Conservation (phyloP, 2,329 filamentous ascomycete genomes). For the Microascus cirrosus region DNA sequence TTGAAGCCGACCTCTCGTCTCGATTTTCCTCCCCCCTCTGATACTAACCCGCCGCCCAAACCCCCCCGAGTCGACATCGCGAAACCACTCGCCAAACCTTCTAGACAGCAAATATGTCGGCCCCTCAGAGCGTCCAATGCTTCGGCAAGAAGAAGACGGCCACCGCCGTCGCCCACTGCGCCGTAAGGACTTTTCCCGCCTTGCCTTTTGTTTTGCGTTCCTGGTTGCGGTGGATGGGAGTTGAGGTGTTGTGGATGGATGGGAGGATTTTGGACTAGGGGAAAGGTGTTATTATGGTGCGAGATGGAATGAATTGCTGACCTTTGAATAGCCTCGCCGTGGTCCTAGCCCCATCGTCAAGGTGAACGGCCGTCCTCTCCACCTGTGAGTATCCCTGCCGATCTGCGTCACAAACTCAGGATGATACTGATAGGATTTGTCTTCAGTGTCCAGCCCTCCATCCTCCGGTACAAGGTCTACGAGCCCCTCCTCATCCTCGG, state of each 20-base stretch:
- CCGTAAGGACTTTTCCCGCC: neutral
- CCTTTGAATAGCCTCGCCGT: constrained; percentile 24
- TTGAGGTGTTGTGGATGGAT: neutral
- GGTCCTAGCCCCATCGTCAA: constrained; percentile 59
- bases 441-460: constrained; percentile 68
- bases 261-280: neutral
- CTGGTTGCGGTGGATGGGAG: neutral
- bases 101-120: constrained; percentile 55
- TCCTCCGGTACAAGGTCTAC: constrained; percentile 99
- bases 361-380: constrained; percentile 95
- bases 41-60: constrained; percentile 7
- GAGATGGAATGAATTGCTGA: neutral
- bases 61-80: constrained; percentile 1
- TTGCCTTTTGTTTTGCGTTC: neutral
- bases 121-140: constrained; percentile 81
- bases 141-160: constrained; percentile 97
- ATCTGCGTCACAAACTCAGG: neutral
- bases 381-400: constrained; percentile 35
- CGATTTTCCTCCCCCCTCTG: constrained; percentile 5
- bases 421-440: neutral
- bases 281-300: neutral
- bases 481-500: constrained; percentile 96
- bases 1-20: constrained; percentile 4
- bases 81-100: constrained; percentile 2
- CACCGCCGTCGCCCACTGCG: constrained; percentile 84